These are phyloP conservation scores for Botrytis byssoidea DNA, from an alignment of 2,329 filamentous ascomycete species.

Conservation along the genomic window DNA sequence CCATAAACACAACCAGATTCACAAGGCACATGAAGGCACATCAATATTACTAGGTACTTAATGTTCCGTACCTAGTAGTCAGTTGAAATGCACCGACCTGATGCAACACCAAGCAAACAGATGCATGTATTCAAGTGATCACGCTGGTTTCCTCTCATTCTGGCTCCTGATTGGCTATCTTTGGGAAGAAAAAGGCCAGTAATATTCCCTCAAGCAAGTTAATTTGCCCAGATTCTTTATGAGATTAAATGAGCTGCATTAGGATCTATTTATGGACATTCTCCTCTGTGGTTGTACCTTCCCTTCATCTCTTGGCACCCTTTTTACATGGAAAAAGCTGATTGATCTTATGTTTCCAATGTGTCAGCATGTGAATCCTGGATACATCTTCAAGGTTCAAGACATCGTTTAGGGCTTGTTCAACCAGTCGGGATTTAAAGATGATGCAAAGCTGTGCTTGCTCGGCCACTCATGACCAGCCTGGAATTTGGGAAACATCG, in stretches of 20 bases:
- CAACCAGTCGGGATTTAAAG: constrained; percentile 10
- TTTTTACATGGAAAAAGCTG: background rate
- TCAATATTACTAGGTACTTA: background rate
- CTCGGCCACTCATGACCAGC: constrained; percentile 14
- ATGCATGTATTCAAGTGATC: background rate
- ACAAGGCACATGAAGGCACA: background rate
- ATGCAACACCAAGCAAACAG: background rate
- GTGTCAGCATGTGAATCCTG: constrained; percentile 18
- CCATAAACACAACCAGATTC: background rate
- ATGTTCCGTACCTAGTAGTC: background rate
- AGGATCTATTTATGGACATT: constrained; percentile 20
- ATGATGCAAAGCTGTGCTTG: constrained; percentile 13
- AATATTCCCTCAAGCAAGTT: constrained; percentile 1
- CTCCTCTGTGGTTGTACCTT: background rate
- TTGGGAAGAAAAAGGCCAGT: background rate
- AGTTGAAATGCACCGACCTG: background rate
- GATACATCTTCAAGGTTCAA: constrained; percentile 6
- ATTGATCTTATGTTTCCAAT: constrained; percentile 14
- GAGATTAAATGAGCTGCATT: constrained; percentile 18
- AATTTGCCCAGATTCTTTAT: constrained; percentile 15
- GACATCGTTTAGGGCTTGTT: constrained; percentile 18
- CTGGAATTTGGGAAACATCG: background rate
- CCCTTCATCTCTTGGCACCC: constrained; percentile 12
- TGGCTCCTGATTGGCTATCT: background rate
- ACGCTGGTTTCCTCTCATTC: background rate